Conservation (phyloP, 495 filamentous ascomycete species). For the Penicillium coprophilum region DNA sequence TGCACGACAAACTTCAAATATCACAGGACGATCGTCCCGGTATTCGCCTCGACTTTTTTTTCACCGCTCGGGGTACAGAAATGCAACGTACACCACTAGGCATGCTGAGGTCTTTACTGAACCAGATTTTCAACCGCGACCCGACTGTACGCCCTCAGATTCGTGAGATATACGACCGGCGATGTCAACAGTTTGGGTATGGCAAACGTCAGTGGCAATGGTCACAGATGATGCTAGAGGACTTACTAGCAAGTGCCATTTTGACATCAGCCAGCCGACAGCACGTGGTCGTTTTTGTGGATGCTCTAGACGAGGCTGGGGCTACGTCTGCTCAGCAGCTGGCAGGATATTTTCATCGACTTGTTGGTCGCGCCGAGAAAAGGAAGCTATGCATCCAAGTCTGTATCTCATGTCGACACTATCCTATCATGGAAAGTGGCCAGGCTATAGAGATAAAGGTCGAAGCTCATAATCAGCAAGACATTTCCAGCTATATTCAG, state of each 20-base stretch:
- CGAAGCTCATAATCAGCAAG: conserved; percentile 8
- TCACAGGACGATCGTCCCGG: not conserved
- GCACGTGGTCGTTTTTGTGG: conserved; percentile 18
- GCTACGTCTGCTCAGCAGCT: conserved; percentile 13
- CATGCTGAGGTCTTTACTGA: conserved; percentile 21
- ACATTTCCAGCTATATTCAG: conserved; percentile 12
- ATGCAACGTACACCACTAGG: conserved; percentile 20
- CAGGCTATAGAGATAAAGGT: conserved; percentile 8
- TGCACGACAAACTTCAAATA: conserved; percentile 13
- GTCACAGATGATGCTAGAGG: conserved; percentile 14
- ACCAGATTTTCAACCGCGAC: conserved; percentile 15
- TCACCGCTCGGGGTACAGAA: conserved; percentile 18
- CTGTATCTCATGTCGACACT: conserved; percentile 25
- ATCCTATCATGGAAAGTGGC: conserved; percentile 3
- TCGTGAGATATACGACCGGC: conserved; percentile 13
- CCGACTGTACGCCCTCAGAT: conserved; percentile 8
- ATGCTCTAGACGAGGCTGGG: conserved; percentile 26
- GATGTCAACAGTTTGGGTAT: conserved; percentile 13
- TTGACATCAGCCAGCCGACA: conserved; percentile 7
- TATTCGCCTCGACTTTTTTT: conserved; percentile 21
- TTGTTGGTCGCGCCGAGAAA: conserved; percentile 4
- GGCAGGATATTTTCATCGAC: conserved; percentile 14
- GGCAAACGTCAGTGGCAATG: conserved; percentile 16
- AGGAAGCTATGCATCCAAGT: not conserved
- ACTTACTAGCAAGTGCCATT: conserved; percentile 11